Evolutionary conservation across 2,329 filamentous ascomycete species (phyloP), one percentile per base, ranked within the genome.

Genomic region (Phyllosticta paracitricarpa): DNA sequence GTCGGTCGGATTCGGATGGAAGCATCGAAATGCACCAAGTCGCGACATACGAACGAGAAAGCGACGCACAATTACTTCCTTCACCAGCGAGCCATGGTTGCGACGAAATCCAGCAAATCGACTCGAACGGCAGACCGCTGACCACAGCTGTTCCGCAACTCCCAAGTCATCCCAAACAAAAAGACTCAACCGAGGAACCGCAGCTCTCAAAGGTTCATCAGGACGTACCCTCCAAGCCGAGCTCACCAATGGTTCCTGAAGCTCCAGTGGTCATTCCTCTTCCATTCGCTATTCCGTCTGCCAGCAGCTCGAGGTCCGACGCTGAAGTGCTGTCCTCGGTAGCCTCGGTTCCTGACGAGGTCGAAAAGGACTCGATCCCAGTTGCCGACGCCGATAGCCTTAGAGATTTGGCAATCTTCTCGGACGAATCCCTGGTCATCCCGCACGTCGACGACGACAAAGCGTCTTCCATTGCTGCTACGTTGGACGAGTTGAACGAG

Each of bases 401-500:
- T 4, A 24, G 55, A 26, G 40, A 57, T 24, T 8, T 14, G 61
- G 52, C 8, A 22, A 59, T 14, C 51, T 51, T 26, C 26, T 57
- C 33, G 62, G 28, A 75, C 28, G 77, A 80, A 63, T 71, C 72
- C 5, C 64, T 76, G 14, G 68, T 68, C 17, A 58, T 69, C 14
- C 66, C 69, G 22, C 63, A 72, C 54, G 63, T 72, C 35, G 71
- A 77, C 17, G 70, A 76, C 63, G 74, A 79, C 62, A 68, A 71
- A 40, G 74, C 72, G n/a, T 80, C 78, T 10, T 80, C 78, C n/a
- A 64, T 80, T 55, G 78, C 75, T 14, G 79, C 78, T 25, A 80
- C 77, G 0, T 81, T 87, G 67, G 86, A 87, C 17, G 86, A 88
- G 61, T 76, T 80, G 33, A 80, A 85, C 28, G 79, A 80, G 10